Base-by-base conservation (phyloP, 2,329 filamentous ascomycete genomes). In the Diaporthe aspalathi region DNA sequence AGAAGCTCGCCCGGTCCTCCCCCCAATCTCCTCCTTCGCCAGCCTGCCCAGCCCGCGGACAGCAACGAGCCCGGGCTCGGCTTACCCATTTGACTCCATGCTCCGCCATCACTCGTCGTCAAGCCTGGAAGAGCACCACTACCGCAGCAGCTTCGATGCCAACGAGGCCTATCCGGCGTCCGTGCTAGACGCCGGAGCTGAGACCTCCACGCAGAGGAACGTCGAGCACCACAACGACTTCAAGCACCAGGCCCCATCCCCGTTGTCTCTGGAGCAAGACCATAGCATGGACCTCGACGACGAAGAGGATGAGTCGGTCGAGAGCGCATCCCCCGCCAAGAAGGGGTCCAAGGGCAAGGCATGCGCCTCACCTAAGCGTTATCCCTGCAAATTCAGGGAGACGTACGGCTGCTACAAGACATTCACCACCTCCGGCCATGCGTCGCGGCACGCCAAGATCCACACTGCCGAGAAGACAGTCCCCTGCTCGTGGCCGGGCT, bases 381-480 rank as follows among this genome's bases (percentile, higher is more conserved):
- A 93, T 76, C 91, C 92, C 1, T 94, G 92, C 79, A 91, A 92
- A 29, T 92, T 91, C 78, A 89, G 90, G 43, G 91, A 94, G 74
- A 88, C 87, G 66, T 91, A 90, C 76, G 88, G 89, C 50, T 95
- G 93, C 83, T 89, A 88, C 76, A 93, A 94, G 83, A 93, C 90
- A 14, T 95, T 95, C 79, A 95, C 93, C 71, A 95, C 93, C 3
- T 95, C 93, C 0, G 93, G 93, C 53, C 93, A 95, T 77, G 92
- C 93, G n/a, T 94, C 93, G 53, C 90, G 93, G 50, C 93, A 95
- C 80, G 93, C 92, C 72, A 94, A 94, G 81, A 94, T 94, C 77
- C 93, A 95, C 83, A 94, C 92, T 1, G 92, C 92, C 62, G 92
- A 94, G 81, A 95, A 95, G 83, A 90, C 90, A 17, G 91, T 94